Base-by-base conservation (phyloP, 2,329 filamentous ascomycete species). In the Didymella arachidicola region DNA sequence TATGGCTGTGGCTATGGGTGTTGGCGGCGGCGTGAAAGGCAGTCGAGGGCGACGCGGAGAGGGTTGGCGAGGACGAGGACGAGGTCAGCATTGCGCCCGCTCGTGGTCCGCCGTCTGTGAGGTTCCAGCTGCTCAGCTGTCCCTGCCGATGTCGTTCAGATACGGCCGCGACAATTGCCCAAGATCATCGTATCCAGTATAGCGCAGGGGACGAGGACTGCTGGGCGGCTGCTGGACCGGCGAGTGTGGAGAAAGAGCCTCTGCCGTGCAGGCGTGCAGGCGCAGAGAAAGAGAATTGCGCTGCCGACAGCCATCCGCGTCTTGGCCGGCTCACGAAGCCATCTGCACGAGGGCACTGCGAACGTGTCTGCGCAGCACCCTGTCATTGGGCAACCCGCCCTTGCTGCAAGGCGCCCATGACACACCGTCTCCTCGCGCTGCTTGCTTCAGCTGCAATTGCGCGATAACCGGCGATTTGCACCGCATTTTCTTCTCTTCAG, bases 11-110 rank as follows among this genome's bases (percentile, higher is more conserved):
- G 14, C 12, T 14, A 14, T 32, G 30, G 8, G 12, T n/a, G 32
- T 36, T 16, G 32, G 32, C 32, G 30, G 48, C 41, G 49, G 72
- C 67, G 62, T 75, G 73, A 66, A 76, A 76, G 32, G 73, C 53
- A 11, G 71, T 69, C 53, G 70, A 72, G 56, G 72, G 58, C 47
- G 75, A 70, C 56, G 76, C 72, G 30, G 75, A 77, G 45, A 77
- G 68, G 51, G 72, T 77, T 39, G 73, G 75, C 44, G 73, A 75
- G 41, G 71, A 68, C 51, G 71, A 74, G 49, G 72, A 68, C 51
- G 71, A 74, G 49, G 72, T 72, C 62, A 74, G 73, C 74, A 77
- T 77, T 26, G 45, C 44, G 49, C 44, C 12, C 46, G 46, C 45
- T 47, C 53, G 55, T 59, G 36, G 36, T 39, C 57, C 32, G 32